These are phyloP conservation scores for Phytomonas serpens DNA, from an alignment of 208 protist species.

Conservation along the genomic window DNA sequence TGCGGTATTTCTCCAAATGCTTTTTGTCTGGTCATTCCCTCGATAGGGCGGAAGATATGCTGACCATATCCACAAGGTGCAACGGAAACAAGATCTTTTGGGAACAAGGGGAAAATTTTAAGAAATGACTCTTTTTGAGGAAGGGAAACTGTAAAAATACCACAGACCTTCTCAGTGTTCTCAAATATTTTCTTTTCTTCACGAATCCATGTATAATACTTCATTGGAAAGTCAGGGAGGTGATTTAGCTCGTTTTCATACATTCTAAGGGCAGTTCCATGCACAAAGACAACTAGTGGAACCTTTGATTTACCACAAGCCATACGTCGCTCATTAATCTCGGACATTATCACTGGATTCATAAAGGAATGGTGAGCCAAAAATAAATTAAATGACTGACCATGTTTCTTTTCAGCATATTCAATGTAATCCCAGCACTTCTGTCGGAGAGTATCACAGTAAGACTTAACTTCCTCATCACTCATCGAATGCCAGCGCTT, in stretches of 20 bases:
- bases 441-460: slow-evolving; percentile 38
- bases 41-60: slow-evolving; percentile 52
- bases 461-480: slow-evolving; percentile 43
- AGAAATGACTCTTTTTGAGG: slow-evolving; percentile 59
- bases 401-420: slow-evolving; percentile 60
- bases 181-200: slow-evolving; percentile 48
- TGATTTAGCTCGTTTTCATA: slow-evolving; percentile 68
- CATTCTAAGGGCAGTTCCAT: slow-evolving; percentile 75
- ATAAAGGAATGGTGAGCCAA: slow-evolving; percentile 73
- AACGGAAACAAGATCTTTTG: slow-evolving; percentile 45
- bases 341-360: slow-evolving; percentile 64
- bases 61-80: slow-evolving; percentile 69
- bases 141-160: slow-evolving; percentile 55
- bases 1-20: slow-evolving; percentile 48
- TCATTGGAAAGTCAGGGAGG: slow-evolving; percentile 63
- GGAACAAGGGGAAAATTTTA: slow-evolving; percentile 47
- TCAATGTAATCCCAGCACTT: slow-evolving; percentile 53
- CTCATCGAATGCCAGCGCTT: slow-evolving; percentile 71
- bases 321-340: slow-evolving; percentile 45
- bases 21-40: slow-evolving; percentile 47
- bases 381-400: slow-evolving; percentile 45
- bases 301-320: slow-evolving; percentile 29
- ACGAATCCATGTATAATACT: slow-evolving; percentile 67
- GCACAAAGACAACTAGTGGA: slow-evolving; percentile 60
- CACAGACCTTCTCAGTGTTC: slow-evolving; percentile 29